Base-by-base conservation (phyloP, 2,329 filamentous ascomycete genomes). In the Exophiala sp. region DNA sequence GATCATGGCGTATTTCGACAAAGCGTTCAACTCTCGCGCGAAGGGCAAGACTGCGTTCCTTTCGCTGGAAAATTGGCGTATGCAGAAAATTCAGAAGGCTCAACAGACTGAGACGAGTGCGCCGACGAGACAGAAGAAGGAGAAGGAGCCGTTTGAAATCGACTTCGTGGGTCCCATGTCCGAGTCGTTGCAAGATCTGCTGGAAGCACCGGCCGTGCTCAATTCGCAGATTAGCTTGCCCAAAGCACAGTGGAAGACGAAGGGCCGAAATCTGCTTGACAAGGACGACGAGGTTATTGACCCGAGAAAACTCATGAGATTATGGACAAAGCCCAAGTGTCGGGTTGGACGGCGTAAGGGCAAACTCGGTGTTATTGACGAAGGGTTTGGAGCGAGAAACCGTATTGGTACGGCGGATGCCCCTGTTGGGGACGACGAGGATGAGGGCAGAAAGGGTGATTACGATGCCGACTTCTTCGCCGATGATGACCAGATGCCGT, bases 61-160 rank as follows among this genome's bases (percentile, higher is more conserved):
- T 5, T 95, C 91, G 45, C 92, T 94, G n/a, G 94, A 97, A 69
- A 94, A 99, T 72, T 99, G 94, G 94, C 87, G 92, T 62, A 97
- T 99, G 67, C 83, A 89, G 59, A 90, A 91, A 67, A 94, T 99
- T 71, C 97, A 97, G 64, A 81, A 85, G 52, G 77, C 70, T 65
- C 75, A 80, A 7, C 77, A 81, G 11, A 75, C 73, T 32, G 71
- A 66, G 12, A 62, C 66, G 14, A 68, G 50, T 46, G 58, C 70
- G 4, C 69, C 74, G 65, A 64, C 81, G 70, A 66, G 85, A 60
- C 83, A 85, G 64, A 83, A 91, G 59, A 97, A 96, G 71, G 94
- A 97, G 70, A 99, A 96, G 72, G 92, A 96, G 67, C 87, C 89
- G 0, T 99, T 99, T 67, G 88, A 94, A 66, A 95, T 99, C 58